These are phyloP conservation scores for Ananas comosus DNA, from an alignment of 176 grass and related monocot genomes.

Conservation along the genomic window DNA sequence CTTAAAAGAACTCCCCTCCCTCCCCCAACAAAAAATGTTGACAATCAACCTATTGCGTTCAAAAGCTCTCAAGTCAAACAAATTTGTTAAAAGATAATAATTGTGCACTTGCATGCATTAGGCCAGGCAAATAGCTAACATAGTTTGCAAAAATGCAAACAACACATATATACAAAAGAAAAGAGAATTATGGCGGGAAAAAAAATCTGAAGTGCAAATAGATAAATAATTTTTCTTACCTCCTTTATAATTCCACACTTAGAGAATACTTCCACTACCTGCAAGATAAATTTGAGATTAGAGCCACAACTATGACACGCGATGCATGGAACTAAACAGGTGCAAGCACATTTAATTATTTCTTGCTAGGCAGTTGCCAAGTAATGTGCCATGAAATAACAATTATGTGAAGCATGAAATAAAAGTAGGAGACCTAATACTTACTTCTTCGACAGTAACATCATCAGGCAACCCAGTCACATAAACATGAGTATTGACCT, in stretches of 20 bases:
- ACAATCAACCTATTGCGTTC: too few species aligned
- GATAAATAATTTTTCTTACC: constrained; percentile 34
- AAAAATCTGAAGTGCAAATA: background rate
- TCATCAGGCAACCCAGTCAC: constrained; percentile 88
- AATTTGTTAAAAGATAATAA: background rate
- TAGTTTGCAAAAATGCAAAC: background rate
- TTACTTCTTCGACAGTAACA: constrained; percentile 70
- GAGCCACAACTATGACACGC: background rate
- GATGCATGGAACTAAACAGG: background rate
- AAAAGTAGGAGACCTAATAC: constrained; percentile 3
- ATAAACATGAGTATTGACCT: constrained; percentile 95
- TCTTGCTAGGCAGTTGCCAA: background rate
- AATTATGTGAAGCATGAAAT: background rate
- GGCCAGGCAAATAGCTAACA: background rate
- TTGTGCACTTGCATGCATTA: background rate
- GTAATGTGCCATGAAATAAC: background rate
- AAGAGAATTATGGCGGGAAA: background rate
- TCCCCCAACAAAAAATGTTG: too few species aligned
- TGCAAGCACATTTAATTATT: background rate
- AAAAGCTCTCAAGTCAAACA: too few species aligned
- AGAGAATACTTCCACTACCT: constrained; percentile 94
- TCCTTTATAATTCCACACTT: constrained; percentile 99
- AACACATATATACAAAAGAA: background rate
- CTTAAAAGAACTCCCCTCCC: too few species aligned
- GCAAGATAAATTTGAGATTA: constrained; percentile 33